phyloP scores from a whole-genome alignment of 2,329 filamentous ascomycete genomes.

The Hysterium pulicare region DNA sequence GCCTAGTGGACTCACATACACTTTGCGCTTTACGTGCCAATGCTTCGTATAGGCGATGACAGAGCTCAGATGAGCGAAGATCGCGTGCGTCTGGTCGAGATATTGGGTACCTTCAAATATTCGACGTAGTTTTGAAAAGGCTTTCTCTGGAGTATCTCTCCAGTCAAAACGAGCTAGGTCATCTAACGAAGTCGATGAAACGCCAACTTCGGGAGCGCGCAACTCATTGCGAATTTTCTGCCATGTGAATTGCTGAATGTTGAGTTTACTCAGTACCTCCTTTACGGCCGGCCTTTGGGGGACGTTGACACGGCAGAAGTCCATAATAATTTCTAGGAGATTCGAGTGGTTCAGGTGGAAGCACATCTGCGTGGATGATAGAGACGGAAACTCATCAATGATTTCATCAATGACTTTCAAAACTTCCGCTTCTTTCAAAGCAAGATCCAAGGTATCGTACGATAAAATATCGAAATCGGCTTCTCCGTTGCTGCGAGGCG shows the following conservation, averaged over 20 bases:
- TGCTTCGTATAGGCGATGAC: constrained; percentile 73
- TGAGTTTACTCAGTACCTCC: constrained; percentile 81
- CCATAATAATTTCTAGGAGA: constrained; percentile 82
- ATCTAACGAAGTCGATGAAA: constrained; percentile 85
- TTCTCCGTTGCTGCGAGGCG: constrained; percentile 79
- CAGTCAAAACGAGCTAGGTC: constrained; percentile 91
- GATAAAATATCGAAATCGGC: constrained; percentile 98
- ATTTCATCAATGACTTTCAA: constrained; percentile 95
- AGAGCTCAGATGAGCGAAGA: constrained; percentile 74
- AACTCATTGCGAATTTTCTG: constrained; percentile 78
- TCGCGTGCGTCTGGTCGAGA: constrained; percentile 49
- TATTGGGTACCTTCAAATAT: constrained; percentile 55
- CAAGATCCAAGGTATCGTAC: constrained; percentile 72
- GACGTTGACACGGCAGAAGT: constrained; percentile 75
- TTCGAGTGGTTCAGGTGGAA: constrained; percentile 89
- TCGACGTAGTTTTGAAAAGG: constrained; percentile 60
- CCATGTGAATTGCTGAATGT: constrained; percentile 77
- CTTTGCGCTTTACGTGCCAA: constrained; percentile 70
- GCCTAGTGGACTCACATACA: constrained; percentile 80
- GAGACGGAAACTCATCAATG: constrained; percentile 71
- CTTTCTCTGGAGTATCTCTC: constrained; percentile 70
- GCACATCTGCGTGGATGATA: constrained; percentile 71
- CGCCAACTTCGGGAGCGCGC: constrained; percentile 73
- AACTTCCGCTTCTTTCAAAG: constrained; percentile 87
- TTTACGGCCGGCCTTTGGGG: constrained; percentile 69